These are phyloP conservation scores for Nothophoma quercina DNA, from an alignment of 2,329 filamentous ascomycete species.

Conservation along the genomic window DNA sequence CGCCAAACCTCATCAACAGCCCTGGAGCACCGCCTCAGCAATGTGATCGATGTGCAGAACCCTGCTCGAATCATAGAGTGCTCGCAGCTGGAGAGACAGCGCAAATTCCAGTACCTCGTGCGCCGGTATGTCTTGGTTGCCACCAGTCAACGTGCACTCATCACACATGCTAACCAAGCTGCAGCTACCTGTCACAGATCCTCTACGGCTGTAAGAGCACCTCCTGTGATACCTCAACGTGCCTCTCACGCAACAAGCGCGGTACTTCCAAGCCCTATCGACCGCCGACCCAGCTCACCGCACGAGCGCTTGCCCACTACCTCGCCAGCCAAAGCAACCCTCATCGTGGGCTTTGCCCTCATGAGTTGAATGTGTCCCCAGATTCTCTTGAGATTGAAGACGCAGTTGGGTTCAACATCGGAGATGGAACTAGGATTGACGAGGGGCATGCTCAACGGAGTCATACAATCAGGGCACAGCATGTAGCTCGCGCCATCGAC, in stretches of 20 bases:
- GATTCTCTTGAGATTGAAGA: conserved; percentile 33
- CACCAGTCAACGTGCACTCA: not conserved
- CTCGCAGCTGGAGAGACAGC: conserved; percentile 37
- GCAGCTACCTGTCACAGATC: conserved; percentile 81
- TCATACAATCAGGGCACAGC: not conserved
- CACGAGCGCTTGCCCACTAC: conserved; percentile 80
- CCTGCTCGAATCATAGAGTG: conserved; percentile 41
- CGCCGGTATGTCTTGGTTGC: conserved; percentile 30
- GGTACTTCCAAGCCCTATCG: conserved; percentile 73
- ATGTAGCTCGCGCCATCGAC: conserved; percentile 27
- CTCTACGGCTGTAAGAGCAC: conserved; percentile 77
- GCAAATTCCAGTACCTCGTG: conserved; percentile 43
- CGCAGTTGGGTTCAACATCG: conserved; percentile 3
- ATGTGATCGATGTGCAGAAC: conserved; percentile 34
- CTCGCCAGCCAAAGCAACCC: conserved; percentile 82
- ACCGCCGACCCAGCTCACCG: conserved; percentile 81
- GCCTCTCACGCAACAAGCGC: conserved; percentile 78
- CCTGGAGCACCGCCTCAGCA: conserved; percentile 1
- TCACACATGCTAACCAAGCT: conserved; percentile 2
- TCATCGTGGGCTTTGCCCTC: conserved; percentile 71
- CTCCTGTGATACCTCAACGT: conserved; percentile 77
- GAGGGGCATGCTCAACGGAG: not conserved
- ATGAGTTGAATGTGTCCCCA: conserved; percentile 49
- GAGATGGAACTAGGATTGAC: not conserved
- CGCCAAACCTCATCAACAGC: not conserved